Base-by-base conservation (phyloP, 2,329 filamentous ascomycete species). In the Penicillium sp. region DNA sequence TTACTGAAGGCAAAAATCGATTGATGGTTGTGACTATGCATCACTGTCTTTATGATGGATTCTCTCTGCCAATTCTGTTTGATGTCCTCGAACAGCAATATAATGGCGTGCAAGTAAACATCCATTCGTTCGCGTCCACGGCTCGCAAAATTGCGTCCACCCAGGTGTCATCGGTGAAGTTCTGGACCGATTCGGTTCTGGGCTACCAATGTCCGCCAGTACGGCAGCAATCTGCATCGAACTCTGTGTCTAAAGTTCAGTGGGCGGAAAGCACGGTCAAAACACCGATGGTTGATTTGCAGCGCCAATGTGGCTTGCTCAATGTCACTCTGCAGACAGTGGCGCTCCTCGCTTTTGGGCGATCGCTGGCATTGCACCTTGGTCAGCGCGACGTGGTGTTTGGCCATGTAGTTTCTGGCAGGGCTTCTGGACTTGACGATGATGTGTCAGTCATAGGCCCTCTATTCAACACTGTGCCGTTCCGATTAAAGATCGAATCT, bases 41-140 rank as follows among this genome's bases (percentile, higher is more conserved):
- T 21, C 56, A 58, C 22, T 56, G 43, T 40, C 56, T 58, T 21
- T 58, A 58, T 24, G 56, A 58, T 44, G 56, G 56, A 0, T 32
- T 54, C 34, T 56, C 56, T 5, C 46, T 58, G 18, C 54, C 47
- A 24, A 43, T 56, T 2, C 32, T 56, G 13, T 55, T 58, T 49
- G 29, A 27, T 6, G 42, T 13, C 11, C 11, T 56, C 11, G 38
- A 50, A 24, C 27, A 44, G 21, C 8, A 31, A 3, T 53, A 58
- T 22, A 39, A 38, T 10, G 48, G 48, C 11, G 3, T 24, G 27
- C 8, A 27, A 39, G 31, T 29, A 5, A 13, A 8, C 11, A 14
- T 34, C n/a, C 21, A 11, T 41, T 29, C 31, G 9, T 27, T 45
- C 34, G 24, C 42, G 14, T 16, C 40, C 6, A 11, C 29, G 29